Conservation (phyloP, 306 rosid genomes). For the Vigna radiata region DNA sequence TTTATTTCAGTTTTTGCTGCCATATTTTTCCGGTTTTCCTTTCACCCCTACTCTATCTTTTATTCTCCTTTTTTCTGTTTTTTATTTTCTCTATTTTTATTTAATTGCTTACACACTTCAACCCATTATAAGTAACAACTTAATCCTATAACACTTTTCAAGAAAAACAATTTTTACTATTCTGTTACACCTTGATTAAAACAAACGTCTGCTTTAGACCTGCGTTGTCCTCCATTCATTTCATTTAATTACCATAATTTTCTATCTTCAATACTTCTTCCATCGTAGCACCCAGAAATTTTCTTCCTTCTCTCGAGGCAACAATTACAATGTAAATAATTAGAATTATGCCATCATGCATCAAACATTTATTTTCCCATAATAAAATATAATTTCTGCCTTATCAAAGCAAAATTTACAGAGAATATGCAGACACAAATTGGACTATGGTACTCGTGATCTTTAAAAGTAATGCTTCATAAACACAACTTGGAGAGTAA, state of each 20-base stretch:
- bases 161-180: not conserved
- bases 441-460: not conserved
- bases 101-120: not conserved
- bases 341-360: not conserved
- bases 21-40: not conserved
- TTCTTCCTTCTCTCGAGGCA: not conserved
- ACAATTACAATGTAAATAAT: not conserved
- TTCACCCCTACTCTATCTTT: not conserved
- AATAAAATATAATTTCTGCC: not conserved
- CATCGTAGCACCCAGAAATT: not conserved
- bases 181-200: slow-evolving; percentile 5
- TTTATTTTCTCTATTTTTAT: not conserved
- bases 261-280: not conserved
- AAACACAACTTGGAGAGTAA: not conserved
- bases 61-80: not conserved
- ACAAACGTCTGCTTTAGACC: not conserved
- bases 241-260: not conserved
- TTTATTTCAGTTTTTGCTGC: not conserved
- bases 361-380: not conserved
- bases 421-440: not conserved
- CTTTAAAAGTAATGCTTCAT: not conserved
- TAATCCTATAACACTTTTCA: not conserved
- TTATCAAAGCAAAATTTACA: not conserved
- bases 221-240: slow-evolving; percentile 4
- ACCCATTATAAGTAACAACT: not conserved